phyloP scores from a whole-genome alignment of 2,329 filamentous ascomycete species.

The Diaporthe citrichinensis region DNA sequence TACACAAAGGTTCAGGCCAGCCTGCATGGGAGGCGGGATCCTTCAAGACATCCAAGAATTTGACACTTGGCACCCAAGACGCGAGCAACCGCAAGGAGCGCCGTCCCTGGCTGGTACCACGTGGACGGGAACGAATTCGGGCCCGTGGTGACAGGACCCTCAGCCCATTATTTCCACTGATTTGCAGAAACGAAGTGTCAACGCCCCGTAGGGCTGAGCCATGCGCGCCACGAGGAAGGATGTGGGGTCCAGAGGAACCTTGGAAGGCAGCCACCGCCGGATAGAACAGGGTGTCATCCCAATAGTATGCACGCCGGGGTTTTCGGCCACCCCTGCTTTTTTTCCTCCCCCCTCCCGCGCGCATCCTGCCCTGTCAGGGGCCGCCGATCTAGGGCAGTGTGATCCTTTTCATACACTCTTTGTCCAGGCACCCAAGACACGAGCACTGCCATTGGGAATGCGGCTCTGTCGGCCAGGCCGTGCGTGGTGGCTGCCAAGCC shows the following conservation, averaged over 20 bases:
- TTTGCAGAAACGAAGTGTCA: background rate
- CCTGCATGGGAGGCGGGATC: slow-evolving; percentile 1
- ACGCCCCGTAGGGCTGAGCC: slow-evolving; percentile 24
- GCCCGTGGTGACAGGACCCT: background rate
- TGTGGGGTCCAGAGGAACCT: slow-evolving; percentile 22
- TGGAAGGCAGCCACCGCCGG: background rate
- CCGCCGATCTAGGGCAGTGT: no score
- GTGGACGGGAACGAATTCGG: background rate
- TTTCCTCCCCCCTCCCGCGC: background rate
- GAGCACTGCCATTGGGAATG: background rate
- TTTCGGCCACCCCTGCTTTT: background rate
- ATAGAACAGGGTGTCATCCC: background rate
- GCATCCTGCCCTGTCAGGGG: background rate
- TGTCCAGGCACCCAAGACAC: slow-evolving; percentile 4
- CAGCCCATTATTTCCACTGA: background rate
- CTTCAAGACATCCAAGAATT: background rate
- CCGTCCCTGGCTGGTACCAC: background rate
- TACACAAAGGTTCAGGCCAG: background rate
- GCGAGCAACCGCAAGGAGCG: background rate
- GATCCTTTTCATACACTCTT: background rate
- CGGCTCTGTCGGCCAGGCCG: slow-evolving; percentile 23
- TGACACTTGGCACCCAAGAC: background rate
- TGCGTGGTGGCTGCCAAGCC: background rate
- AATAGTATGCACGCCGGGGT: background rate
- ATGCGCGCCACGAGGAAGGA: slow-evolving; percentile 11